These are phyloP conservation scores for Plantago rigida DNA, from an alignment of 305 asterid species.

Conservation along the genomic window DNA sequence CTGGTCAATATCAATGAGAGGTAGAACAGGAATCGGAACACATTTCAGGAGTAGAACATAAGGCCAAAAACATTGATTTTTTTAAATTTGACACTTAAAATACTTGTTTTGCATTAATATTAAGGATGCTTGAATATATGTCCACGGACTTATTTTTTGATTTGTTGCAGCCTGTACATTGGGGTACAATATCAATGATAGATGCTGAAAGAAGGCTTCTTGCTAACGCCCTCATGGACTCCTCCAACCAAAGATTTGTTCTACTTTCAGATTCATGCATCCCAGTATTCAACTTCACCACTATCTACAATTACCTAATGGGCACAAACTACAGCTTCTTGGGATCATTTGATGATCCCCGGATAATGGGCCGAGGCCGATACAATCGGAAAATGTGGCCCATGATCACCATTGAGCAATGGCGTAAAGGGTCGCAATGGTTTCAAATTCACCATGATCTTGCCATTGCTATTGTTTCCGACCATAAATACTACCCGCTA, in stretches of 20 bases:
- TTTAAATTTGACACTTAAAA: no score
- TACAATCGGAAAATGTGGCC: constrained; percentile 55
- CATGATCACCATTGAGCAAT: constrained; percentile 37
- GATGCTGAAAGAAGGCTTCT: constrained; percentile 61
- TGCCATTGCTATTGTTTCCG: constrained; percentile 35
- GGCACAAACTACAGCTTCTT: constrained; percentile 42
- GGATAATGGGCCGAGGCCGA: constrained; percentile 47
- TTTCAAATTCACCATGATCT: constrained; percentile 48
- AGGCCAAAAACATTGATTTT: no score
- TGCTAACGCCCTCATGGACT: constrained; percentile 52
- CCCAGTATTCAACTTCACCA: constrained; percentile 54
- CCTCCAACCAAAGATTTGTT: constrained; percentile 46
- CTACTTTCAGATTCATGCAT: constrained; percentile 64
- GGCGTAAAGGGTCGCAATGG: constrained; percentile 70
- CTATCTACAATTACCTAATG: constrained; percentile 38
- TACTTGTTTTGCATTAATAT: no score
- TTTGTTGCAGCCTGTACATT: constrained; percentile 39
- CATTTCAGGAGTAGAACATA: no score
- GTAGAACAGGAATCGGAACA: no score
- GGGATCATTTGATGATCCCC: constrained; percentile 42
- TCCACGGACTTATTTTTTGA: not conserved
- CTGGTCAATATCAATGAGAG: no score
- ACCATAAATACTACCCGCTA: constrained; percentile 32
- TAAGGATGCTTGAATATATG: not conserved
- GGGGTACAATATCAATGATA: constrained; percentile 64